Base-by-base conservation (phyloP, 192 early-diverging fungal genomes). In the Entomortierella lignicola region DNA sequence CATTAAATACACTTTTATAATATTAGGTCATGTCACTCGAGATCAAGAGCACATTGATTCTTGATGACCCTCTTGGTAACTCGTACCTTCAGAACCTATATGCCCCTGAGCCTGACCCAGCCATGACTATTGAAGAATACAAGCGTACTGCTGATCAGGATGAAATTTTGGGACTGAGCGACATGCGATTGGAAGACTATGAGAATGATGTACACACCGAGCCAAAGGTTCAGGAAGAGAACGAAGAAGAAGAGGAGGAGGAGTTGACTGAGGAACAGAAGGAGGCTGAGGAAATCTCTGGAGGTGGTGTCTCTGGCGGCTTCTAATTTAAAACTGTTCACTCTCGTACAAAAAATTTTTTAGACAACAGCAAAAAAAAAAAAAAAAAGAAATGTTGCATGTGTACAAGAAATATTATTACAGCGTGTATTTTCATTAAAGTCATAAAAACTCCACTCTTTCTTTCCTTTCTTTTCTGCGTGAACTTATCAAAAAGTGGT, bases 71-170 rank as follows among this genome's bases (percentile, higher is more conserved):
- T 25, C 84, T 97, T 53, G 85, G 90, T 20, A 97, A 98, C 83
- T 93, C 91, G n/a, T 94, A 95, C 72, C 83, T 95, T 51, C 93
- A 94, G 83, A 98, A 97, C 88, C 81, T 92, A 48, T 97, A 97
- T 79, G 97, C 97, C 20, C 97, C 97, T 23, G 97, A 97, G 71
- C 83, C 87, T 11, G 97, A 98, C 68, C 97, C 97, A n/a, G 93
- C 96, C 70, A 98, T 98, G 97, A 86, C 72, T 8, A 88, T 88
- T 51, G 94, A 94, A 70, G 86, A 87, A 17, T 98, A 95, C 64
- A 91, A 95, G 63, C 90, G 97, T 58, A 91, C 90, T 1, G 94
- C 86, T 84, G 95, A 97, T 48, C 89, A 94, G 67, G 95, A 98
- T 74, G 97, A 98, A 71, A 77, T 80, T 29, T 87, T 94, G 51